Base-by-base conservation (phyloP, 768 basidiomycete genomes). In the Tricholoma flavovirens region DNA sequence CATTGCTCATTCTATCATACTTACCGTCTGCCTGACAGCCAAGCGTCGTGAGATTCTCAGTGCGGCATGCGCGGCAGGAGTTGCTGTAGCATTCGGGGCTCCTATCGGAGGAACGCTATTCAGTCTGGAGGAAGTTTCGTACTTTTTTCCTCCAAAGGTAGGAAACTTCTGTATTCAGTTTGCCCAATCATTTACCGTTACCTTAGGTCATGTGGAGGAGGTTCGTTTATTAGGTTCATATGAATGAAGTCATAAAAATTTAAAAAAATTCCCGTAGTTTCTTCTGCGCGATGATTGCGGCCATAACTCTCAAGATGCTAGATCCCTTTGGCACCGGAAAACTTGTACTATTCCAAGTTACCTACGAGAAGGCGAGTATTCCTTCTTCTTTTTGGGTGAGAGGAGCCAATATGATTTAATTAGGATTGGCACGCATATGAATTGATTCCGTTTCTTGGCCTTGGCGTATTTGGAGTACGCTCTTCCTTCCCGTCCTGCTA, bases 261-360 rank as follows among this genome's bases (percentile, higher is more conserved):
- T n/a, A n/a, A n/a, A 7, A 5, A 49, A 49, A n/a, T 17, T 56
- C n/a, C 66, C 56, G 53, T 66, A 96, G 93, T 64, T 99, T 99
- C 74, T 95, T 99, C 70, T 98, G 97, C 66, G 97, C 97, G 1
- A 86, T 98, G 81, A 91, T 98, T 61, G 97, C 97, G 2, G 96
- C 96, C 1, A 88, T 98, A 62, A 96, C 96, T 0, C 75, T 99
- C 45, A 82, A 86, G 72, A 88, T 95, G 57, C 84, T 98, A 33
- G 90, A 99, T 69, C 97, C 97, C 0, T 98, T 98, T 65, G 90
- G 93, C 12, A 96, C 92, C 4, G 93, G 93, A 21, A 97, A 97
- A 67, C 77, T 98, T 19, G 94, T 97, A 0, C 75, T 97, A 42
- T 94, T 94, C 69, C 90, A 92, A 64, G 92, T 95, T 40, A 90